A percentile compares a stretch with the other conserved stretches of the same genome.
Evolutionary conservation across 176 grass and related monocot species (phyloP).

Genomic region (Triticum urartu): DNA sequence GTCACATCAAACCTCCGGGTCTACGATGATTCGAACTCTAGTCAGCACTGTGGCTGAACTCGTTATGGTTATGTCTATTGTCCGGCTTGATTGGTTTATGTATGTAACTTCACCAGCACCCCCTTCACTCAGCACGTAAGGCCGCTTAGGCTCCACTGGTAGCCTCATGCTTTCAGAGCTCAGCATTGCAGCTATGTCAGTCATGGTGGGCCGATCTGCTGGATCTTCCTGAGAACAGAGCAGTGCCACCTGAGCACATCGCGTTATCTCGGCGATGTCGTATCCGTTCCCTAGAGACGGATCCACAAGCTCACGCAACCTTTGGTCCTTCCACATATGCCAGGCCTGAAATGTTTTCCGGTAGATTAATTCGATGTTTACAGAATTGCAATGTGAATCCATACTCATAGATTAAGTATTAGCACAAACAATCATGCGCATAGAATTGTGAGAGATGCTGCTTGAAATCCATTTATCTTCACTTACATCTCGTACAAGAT

Average conservation of each 20-base stretch:
- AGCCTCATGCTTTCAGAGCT: constrained; percentile 26
- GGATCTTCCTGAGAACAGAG: constrained; percentile 54
- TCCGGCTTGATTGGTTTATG: constrained; percentile 27
- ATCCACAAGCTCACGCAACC: constrained; percentile 37
- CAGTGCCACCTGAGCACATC: constrained; percentile 31
- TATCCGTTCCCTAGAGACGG: background rate
- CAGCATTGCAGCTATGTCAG: constrained; percentile 26
- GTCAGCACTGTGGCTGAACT: constrained; percentile 28
- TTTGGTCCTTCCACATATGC: constrained; percentile 37
- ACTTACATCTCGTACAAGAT: constrained; percentile 49
- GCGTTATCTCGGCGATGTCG: background rate
- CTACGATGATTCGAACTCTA: constrained; percentile 35
- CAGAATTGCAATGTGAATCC: background rate
- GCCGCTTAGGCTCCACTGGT: constrained; percentile 18
- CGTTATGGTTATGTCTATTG: constrained; percentile 40
- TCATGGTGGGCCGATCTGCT: constrained; percentile 41
- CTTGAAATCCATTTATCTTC: background rate
- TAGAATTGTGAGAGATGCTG: background rate
- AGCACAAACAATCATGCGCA: no score
- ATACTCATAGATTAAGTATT: no score
- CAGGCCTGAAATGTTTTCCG: constrained; percentile 41
- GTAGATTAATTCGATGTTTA: background rate
- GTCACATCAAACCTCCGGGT: constrained; percentile 9
- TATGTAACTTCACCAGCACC: background rate
- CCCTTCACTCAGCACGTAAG: background rate